These are phyloP conservation scores for Physaria fendleri DNA, from an alignment of 345 rosid genomes.

Conservation along the genomic window DNA sequence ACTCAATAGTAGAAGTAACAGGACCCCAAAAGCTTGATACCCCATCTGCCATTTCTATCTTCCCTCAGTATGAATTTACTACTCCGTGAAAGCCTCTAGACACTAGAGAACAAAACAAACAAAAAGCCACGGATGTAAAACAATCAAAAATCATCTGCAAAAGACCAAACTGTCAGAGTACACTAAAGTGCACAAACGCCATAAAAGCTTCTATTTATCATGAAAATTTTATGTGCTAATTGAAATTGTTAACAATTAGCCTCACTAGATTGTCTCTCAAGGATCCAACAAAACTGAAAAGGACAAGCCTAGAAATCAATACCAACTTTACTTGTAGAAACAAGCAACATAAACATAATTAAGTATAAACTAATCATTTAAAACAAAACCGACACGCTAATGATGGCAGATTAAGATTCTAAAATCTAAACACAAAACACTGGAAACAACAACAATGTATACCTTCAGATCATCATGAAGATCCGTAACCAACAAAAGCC, in stretches of 20 bases:
- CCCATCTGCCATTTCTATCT: constrained; percentile 62
- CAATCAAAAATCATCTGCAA: not conserved
- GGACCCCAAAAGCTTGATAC: constrained; percentile 92
- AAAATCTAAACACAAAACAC: not conserved
- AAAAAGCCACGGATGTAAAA: not conserved
- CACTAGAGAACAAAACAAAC: not conserved
- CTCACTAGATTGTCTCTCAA: not conserved
- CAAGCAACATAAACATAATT: constrained; percentile 19
- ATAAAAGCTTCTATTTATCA: not conserved
- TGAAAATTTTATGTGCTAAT: not conserved
- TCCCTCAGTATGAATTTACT: constrained; percentile 6
- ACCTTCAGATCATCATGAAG: not conserved
- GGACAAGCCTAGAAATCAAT: not conserved
- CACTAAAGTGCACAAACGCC: not conserved
- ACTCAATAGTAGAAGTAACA: constrained; percentile 66
- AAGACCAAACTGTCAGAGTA: too few species aligned
- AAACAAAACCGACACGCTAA: constrained; percentile 9
- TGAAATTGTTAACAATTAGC: not conserved
- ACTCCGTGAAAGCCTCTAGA: not conserved
- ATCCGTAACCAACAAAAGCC: not conserved
- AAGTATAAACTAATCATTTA: constrained; percentile 17
- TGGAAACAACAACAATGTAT: constrained; percentile 2
- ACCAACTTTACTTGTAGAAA: constrained; percentile 17
- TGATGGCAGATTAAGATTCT: not conserved
- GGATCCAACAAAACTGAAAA: constrained; percentile 4